A percentile compares a stretch with the other conserved stretches of the same genome.
phyloP scores from a whole-genome alignment of 2,329 filamentous ascomycete genomes.

The Bertia moriformis region DNA sequence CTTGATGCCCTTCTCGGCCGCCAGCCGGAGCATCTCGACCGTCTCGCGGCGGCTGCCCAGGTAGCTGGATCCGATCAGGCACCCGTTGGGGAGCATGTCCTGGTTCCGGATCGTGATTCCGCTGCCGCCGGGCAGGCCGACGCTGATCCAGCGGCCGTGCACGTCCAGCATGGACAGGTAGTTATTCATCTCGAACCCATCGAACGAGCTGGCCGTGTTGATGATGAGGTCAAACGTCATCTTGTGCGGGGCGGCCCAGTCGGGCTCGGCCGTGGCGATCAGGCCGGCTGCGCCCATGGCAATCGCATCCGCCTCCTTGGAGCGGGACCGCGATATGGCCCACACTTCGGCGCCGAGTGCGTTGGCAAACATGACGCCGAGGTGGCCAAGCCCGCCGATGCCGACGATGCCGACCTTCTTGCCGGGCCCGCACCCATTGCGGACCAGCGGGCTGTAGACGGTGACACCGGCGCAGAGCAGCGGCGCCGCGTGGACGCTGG shows the following conservation, averaged over 20 bases:
- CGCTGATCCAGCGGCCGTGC: slow-evolving; percentile 66
- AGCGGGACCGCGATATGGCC: slow-evolving; percentile 43
- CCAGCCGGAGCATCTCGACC: slow-evolving; percentile 57
- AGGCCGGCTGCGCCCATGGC: slow-evolving; percentile 47
- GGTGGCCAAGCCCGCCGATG: slow-evolving; percentile 59
- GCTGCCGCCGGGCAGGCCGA: slow-evolving; percentile 66
- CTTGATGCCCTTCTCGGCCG: slow-evolving; percentile 53
- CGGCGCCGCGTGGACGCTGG: slow-evolving; percentile 49
- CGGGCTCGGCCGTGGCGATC: slow-evolving; percentile 38
- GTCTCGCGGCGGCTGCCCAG: slow-evolving; percentile 58
- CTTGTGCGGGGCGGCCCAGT: slow-evolving; percentile 39
- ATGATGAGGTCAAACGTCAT: slow-evolving; percentile 64
- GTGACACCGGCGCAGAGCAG: slow-evolving; percentile 81
- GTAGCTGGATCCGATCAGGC: slow-evolving; percentile 57
- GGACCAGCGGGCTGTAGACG: slow-evolving; percentile 62
- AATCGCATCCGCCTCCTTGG: slow-evolving; percentile 42
- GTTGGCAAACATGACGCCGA: slow-evolving; percentile 55
- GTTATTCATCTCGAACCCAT: slow-evolving; percentile 50
- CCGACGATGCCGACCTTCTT: slow-evolving; percentile 68
- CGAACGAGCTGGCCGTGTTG: slow-evolving; percentile 57
- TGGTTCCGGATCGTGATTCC: slow-evolving; percentile 59
- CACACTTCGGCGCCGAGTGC: slow-evolving; percentile 49
- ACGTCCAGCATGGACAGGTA: slow-evolving; percentile 73
- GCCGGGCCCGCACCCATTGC: slow-evolving; percentile 61
- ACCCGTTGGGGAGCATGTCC: slow-evolving; percentile 62